Conservation (phyloP, 106 monocot species). For the Dendrobium huoshanense region DNA sequence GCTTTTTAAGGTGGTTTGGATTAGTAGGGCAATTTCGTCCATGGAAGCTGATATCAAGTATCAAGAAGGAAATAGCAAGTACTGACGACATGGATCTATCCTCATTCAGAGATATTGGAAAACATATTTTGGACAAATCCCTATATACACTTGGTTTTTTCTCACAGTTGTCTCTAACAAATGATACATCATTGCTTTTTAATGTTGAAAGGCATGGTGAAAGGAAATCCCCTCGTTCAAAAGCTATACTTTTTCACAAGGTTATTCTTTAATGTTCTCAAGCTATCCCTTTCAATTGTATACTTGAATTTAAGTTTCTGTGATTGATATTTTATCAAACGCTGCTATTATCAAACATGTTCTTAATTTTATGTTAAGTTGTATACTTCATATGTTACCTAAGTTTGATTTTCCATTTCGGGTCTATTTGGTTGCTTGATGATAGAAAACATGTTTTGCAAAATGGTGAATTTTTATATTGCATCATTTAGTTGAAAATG, state of each 20-base stretch:
- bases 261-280: slow-evolving; percentile 11
- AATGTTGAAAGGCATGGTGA: slow-evolving; percentile 62
- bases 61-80: slow-evolving; percentile 42
- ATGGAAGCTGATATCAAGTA: slow-evolving; percentile 57
- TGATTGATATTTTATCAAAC: not conserved
- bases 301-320: not conserved
- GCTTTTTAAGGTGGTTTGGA: slow-evolving; percentile 58
- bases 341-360: not conserved
- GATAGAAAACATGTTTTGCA: not conserved
- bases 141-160: slow-evolving; percentile 64
- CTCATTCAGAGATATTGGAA: slow-evolving; percentile 49
- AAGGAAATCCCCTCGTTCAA: slow-evolving; percentile 34
- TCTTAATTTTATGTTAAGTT: not conserved
- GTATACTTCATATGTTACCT: not conserved
- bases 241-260: slow-evolving; percentile 51
- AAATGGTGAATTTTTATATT: not conserved
- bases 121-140: slow-evolving; percentile 66
- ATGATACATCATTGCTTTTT: slow-evolving; percentile 57
- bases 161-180: slow-evolving; percentile 48
- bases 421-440: not conserved
- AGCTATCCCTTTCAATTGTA: not conserved
- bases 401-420: not conserved
- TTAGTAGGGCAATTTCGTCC: slow-evolving; percentile 73
- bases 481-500: not conserved
- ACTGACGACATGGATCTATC: slow-evolving; percentile 57